Conservation (phyloP, 1,139 yeast species). For the Petasospora rhodanensis region DNA sequence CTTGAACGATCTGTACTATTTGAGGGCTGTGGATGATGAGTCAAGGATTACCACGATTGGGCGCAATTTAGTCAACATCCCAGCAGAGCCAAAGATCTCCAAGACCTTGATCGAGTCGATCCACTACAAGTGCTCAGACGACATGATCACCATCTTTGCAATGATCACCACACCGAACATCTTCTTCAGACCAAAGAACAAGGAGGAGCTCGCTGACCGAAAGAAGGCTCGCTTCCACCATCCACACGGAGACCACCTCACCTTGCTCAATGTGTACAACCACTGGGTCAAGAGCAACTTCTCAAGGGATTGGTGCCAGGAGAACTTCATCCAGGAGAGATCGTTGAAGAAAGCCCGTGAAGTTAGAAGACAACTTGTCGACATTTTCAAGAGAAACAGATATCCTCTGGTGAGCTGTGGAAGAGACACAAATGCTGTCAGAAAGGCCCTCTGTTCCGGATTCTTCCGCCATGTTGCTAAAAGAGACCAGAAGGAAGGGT, state of each 20-base stretch:
- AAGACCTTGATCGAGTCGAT: slow-evolving; percentile 75
- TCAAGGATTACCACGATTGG: slow-evolving; percentile 78
- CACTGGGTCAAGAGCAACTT: slow-evolving; percentile 67
- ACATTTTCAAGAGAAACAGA: slow-evolving; percentile 54
- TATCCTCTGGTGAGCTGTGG: slow-evolving; percentile 58
- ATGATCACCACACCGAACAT: slow-evolving; percentile 88
- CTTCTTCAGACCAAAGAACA: slow-evolving; percentile 80
- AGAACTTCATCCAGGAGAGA: slow-evolving; percentile 77
- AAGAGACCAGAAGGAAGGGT: slow-evolving; percentile 71
- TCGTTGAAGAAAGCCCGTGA: slow-evolving; percentile 75
- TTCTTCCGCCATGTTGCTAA: slow-evolving; percentile 84
- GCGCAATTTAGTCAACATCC: slow-evolving; percentile 82
- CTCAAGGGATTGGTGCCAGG: slow-evolving; percentile 74
- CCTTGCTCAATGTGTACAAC: slow-evolving; percentile 73
- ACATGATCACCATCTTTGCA: slow-evolving; percentile 78
- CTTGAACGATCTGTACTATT: slow-evolving; percentile 73
- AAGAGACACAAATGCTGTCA: slow-evolving; percentile 53
- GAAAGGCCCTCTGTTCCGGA: slow-evolving; percentile 80
- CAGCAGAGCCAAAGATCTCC: slow-evolving; percentile 91
- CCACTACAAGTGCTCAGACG: slow-evolving; percentile 75
- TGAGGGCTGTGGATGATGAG: slow-evolving; percentile 77
- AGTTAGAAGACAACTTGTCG: slow-evolving; percentile 64
- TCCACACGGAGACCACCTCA: slow-evolving; percentile 82
- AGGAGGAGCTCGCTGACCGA: slow-evolving; percentile 73
- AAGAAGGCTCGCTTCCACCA: slow-evolving; percentile 72